A percentile compares a stretch with the other conserved stretches of the same genome.
These are phyloP conservation scores for Phytophthora cactorum DNA, from an alignment of 352 stramenopile species.

Conservation along the genomic window DNA sequence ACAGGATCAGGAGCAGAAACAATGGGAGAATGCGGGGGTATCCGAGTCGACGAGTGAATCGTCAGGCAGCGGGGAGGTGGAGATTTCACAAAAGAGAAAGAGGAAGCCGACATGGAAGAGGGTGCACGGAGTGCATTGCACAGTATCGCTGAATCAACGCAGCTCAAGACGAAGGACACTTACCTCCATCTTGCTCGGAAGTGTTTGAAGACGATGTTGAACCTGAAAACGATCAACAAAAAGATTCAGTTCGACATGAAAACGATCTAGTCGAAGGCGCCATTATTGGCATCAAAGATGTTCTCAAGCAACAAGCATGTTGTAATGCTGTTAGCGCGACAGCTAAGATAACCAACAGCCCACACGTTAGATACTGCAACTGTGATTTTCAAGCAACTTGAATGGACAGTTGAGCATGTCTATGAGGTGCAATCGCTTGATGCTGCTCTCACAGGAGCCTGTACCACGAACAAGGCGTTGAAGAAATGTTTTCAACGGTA, in stretches of 20 bases:
- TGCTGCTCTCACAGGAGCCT: background rate
- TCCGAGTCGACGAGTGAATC: no score
- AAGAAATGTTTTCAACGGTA: background rate
- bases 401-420: background rate
- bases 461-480: background rate
- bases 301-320: constrained; percentile 1
- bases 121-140: background rate
- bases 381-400: background rate
- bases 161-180: background rate
- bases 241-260: constrained; percentile 1
- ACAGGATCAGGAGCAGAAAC: no score
- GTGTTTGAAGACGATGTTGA: background rate
- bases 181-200: background rate
- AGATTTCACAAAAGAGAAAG: background rate
- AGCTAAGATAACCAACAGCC: background rate
- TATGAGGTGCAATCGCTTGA: constrained; percentile 1
- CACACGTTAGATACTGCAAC: background rate
- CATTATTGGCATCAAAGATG: background rate
- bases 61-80: no score
- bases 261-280: background rate
- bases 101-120: background rate
- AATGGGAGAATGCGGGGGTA: no score
- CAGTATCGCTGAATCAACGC: background rate
- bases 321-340: background rate
- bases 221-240: background rate